Evolutionary conservation across 148 eudicot species (phyloP).

Genomic region (Arctostaphylos glauca): DNA sequence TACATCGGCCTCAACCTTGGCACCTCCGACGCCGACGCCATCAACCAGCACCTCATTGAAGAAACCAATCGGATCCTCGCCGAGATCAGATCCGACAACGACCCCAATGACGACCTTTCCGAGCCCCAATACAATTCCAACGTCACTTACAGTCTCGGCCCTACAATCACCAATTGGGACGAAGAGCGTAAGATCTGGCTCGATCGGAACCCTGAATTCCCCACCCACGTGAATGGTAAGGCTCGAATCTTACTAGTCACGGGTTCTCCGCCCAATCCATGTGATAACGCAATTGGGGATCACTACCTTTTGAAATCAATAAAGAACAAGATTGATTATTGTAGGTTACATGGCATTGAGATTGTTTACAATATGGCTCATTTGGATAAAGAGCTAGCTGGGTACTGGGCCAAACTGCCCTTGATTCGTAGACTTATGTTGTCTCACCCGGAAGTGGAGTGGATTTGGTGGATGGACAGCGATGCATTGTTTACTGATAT

Average conservation of each 20-base stretch:
- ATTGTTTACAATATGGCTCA: conserved; percentile 68
- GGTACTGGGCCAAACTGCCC: conserved; percentile 76
- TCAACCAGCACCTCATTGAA: conserved; percentile 43
- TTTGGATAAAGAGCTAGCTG: conserved; percentile 60
- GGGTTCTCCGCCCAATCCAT: conserved; percentile 69
- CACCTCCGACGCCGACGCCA: conserved; percentile 49
- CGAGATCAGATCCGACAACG: conserved; percentile 68
- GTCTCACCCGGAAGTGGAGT: conserved; percentile 77
- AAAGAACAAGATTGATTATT: conserved; percentile 83
- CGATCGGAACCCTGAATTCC: conserved; percentile 47
- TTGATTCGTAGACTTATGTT: conserved; percentile 60
- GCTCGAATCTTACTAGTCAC: conserved; percentile 60
- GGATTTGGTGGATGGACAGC: conserved; percentile 90
- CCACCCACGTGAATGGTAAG: conserved; percentile 38
- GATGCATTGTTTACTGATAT: conserved; percentile 89
- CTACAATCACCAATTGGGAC: conserved; percentile 60
- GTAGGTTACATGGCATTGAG: conserved; percentile 71
- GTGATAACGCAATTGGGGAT: conserved; percentile 78
- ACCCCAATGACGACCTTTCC: conserved; percentile 24
- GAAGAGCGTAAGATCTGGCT: conserved; percentile 52
- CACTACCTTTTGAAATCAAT: conserved; percentile 60
- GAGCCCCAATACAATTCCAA: conserved; percentile 22
- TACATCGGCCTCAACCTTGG: conserved; percentile 65
- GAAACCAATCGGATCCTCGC: conserved; percentile 72
- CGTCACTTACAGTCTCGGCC: conserved; percentile 49